A percentile compares a stretch with the other conserved stretches of the same genome.
Conservation (phyloP, 148 eudicot species). For the Pouteria glomerata region DNA sequence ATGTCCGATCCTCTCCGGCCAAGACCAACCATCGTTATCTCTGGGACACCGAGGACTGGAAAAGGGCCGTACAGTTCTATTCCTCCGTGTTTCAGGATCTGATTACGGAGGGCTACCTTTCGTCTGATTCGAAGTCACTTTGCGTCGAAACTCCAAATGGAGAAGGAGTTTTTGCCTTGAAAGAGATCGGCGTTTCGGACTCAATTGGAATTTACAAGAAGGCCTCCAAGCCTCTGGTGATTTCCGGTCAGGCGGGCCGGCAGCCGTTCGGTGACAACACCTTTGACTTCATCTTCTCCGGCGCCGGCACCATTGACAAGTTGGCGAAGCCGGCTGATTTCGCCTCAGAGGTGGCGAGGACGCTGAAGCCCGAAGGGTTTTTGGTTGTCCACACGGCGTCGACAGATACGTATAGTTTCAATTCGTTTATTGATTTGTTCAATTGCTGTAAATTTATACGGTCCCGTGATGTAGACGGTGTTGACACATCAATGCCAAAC, state of each 20-base stretch:
- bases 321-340: constrained; percentile 25
- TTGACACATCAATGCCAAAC: constrained; percentile 21
- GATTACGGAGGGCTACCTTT: constrained; percentile 46
- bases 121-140: constrained; percentile 38
- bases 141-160: constrained; percentile 43
- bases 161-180: constrained; percentile 48
- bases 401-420: constrained; percentile 68
- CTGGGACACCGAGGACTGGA: no score
- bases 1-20: constrained; percentile 5
- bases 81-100: constrained; percentile 60
- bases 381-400: constrained; percentile 64
- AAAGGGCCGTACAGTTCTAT: constrained; percentile 38
- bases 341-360: constrained; percentile 44
- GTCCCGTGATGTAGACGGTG: constrained; percentile 43
- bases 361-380: constrained; percentile 73
- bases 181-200: constrained; percentile 46
- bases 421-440: constrained; percentile 75
- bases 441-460: constrained; percentile 56
- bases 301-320: constrained; percentile 34
- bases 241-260: no score
- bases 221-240: no score
- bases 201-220: constrained; percentile 45
- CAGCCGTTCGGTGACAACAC: constrained; percentile 31
- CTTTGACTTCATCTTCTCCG: constrained; percentile 63
- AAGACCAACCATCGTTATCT: constrained; percentile 19